phyloP scores from a whole-genome alignment of 1,284 basidiomycete species.

The Rhodotorula sp. region DNA sequence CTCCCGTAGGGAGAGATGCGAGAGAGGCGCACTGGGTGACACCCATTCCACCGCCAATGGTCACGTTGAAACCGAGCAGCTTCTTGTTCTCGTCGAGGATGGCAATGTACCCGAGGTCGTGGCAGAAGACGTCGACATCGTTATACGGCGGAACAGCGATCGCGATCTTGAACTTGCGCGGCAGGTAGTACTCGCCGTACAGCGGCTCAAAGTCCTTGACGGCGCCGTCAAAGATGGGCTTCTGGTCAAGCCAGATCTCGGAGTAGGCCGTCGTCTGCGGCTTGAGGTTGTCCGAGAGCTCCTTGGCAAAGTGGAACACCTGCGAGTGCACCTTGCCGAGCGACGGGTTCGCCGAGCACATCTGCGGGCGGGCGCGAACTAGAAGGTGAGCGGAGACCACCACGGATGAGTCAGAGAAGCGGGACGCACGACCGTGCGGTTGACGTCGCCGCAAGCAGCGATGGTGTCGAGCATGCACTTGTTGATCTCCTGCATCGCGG shows the following conservation, averaged over 20 bases:
- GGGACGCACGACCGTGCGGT: constrained; percentile 62
- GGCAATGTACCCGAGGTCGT: constrained; percentile 79
- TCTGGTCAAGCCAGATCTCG: constrained; percentile 98
- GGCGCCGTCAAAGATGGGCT: constrained; percentile 86
- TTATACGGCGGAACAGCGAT: constrained; percentile 96
- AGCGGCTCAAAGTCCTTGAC: constrained; percentile 92
- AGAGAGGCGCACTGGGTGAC: constrained; percentile 69
- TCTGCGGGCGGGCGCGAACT: constrained; percentile 54
- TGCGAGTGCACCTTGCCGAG: constrained; percentile 80
- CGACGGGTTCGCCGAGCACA: constrained; percentile 88
- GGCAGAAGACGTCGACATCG: constrained; percentile 86
- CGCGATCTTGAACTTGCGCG: constrained; percentile 88
- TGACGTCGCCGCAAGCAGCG: constrained; percentile 98
- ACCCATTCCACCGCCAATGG: constrained; percentile 88
- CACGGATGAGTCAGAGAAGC: constrained; percentile 15
- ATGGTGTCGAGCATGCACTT: constrained; percentile 88
- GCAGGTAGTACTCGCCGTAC: constrained; percentile 93
- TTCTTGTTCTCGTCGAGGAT: constrained; percentile 58
- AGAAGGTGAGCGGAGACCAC: constrained; percentile 46
- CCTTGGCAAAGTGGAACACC: constrained; percentile 83
- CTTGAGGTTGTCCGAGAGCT: constrained; percentile 81
- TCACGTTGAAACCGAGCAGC: constrained; percentile 54
- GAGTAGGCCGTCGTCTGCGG: constrained; percentile 94
- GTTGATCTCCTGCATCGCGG: constrained; percentile 96
- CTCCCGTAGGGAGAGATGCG: background rate